Base-by-base conservation (phyloP, 371 early-diverging fungal species). In the Mortierella sp. region DNA sequence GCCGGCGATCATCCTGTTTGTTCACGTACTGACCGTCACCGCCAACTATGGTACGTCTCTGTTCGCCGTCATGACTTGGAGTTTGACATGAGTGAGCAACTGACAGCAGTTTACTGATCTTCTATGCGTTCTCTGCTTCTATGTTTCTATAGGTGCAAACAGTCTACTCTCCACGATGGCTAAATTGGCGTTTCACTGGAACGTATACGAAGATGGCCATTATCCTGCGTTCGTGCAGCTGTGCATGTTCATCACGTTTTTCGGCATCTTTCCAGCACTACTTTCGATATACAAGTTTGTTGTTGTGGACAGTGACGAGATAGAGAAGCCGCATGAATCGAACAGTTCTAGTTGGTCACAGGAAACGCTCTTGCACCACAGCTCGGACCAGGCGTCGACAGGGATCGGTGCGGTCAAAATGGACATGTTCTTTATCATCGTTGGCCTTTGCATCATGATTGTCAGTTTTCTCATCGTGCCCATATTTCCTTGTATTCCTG, bases 41-140 rank as follows among this genome's bases (percentile, higher is more conserved):
- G 32, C 32, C 43, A 12, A 51, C 27, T 56, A 24, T 38, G 80
- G 80, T 74, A 41, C 43, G 27, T 44, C 51, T 51, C 18, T 51
- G 21, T 51, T 51, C 6, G 51, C 51, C 51, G 16, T 7, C 2
- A 51, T 51, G 51, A 16, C 4, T 0, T 49, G 49, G 18, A 49
- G 18, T 14, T 12, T 49, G 49, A 18, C 18, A 49, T 14, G 12
- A 14, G 12, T 46, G 46, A 12, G 18, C 16, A 21, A 3, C 16
- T 4, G 16, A 4, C 21, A 21, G 51, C 21, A 21, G 21, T 51
- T 51, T 51, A 5, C 51, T 51, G 51, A 21, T 6, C 63, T 35
- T 18, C 1, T 18, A 14, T 16, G 60, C 60, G 60, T 29, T 29
- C 14, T 0, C 29, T 12, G 29, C 14, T 29, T 29, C 11, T 29